Percentiles rank a stretch among this genome's conserved stretches.
phyloP scores from a whole-genome alignment of 1,139 yeast genomes.

The Geotrichum phurueaensis region DNA sequence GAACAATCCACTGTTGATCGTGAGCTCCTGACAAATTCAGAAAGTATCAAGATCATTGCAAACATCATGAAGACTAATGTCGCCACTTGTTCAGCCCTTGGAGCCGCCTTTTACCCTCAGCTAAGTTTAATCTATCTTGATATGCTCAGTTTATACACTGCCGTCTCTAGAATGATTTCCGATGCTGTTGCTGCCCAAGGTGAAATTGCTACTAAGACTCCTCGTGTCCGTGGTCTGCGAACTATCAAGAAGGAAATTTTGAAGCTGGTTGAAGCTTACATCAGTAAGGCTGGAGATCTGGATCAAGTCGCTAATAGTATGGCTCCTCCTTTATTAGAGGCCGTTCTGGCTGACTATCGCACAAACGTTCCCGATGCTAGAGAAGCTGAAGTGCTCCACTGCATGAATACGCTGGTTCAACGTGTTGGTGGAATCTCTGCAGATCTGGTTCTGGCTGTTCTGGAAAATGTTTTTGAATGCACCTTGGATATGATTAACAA shows the following conservation, averaged over 20 bases:
- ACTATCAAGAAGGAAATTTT: slow-evolving; percentile 93
- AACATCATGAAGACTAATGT: slow-evolving; percentile 92
- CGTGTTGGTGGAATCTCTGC: slow-evolving; percentile 87
- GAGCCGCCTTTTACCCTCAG: slow-evolving; percentile 87
- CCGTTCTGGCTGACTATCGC: slow-evolving; percentile 86
- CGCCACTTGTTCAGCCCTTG: slow-evolving; percentile 86
- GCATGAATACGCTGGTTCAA: slow-evolving; percentile 84
- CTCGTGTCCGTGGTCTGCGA: slow-evolving; percentile 89
- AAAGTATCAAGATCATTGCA: slow-evolving; percentile 86
- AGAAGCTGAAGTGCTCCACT: slow-evolving; percentile 93
- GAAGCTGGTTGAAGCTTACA: slow-evolving; percentile 81
- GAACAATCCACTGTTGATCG: slow-evolving; percentile 87
- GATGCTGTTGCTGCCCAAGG: slow-evolving; percentile 75
- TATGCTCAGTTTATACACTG: slow-evolving; percentile 82
- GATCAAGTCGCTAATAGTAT: slow-evolving; percentile 81
- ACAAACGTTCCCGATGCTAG: slow-evolving; percentile 92
- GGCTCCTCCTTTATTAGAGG: slow-evolving; percentile 74
- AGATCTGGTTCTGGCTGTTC: slow-evolving; percentile 78
- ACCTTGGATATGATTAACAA: slow-evolving; percentile 92
- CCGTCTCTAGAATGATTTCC: slow-evolving; percentile 86
- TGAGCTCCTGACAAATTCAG: slow-evolving; percentile 72
- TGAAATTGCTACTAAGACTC: slow-evolving; percentile 86
- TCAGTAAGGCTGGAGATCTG: slow-evolving; percentile 78
- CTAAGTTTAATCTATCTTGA: slow-evolving; percentile 80
- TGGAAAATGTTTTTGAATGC: slow-evolving; percentile 89